These are phyloP conservation scores for Pichia sp. DNA, from an alignment of 1,139 yeast genomes.

Conservation along the genomic window DNA sequence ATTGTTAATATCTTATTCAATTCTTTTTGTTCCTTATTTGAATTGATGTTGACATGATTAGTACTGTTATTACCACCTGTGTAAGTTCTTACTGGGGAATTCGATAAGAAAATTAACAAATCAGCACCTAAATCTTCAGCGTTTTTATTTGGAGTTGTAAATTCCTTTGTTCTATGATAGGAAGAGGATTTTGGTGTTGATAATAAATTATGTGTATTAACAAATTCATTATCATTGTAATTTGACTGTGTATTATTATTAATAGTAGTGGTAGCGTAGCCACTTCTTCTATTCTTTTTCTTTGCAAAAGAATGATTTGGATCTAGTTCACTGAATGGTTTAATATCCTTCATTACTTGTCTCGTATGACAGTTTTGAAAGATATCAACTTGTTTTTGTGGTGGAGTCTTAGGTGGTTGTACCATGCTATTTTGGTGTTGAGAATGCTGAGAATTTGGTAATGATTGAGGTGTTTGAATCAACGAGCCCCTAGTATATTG, in stretches of 20 bases:
- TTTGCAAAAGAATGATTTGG: neutral
- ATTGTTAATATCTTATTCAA: constrained; percentile 11
- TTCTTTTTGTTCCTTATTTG: constrained; percentile 13
- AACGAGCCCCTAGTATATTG: constrained; percentile 9
- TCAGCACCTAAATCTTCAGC: constrained; percentile 75
- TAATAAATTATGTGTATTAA: constrained; percentile 15
- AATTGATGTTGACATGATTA: neutral
- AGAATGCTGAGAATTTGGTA: constrained; percentile 9
- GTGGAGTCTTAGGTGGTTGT: constrained; percentile 25
- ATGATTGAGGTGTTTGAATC: constrained; percentile 16
- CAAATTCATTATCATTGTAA: neutral
- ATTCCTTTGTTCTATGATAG: constrained; percentile 6
- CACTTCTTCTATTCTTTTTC: neutral
- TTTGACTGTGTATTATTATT: neutral
- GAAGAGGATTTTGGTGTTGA: constrained; percentile 26
- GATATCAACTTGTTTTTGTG: constrained; percentile 16
- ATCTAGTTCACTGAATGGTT: neutral
- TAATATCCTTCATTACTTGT: neutral
- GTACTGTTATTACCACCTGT: constrained; percentile 5
- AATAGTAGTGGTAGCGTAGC: too few species aligned
- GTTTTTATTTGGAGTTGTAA: constrained; percentile 27
- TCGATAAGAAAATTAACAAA: constrained; percentile 70
- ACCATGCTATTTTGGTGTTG: neutral
- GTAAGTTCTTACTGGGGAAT: constrained; percentile 72
- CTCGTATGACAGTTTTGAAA: constrained; percentile 6